Base-by-base conservation (phyloP, 345 rosid species). In the Toxicodendron radicans region DNA sequence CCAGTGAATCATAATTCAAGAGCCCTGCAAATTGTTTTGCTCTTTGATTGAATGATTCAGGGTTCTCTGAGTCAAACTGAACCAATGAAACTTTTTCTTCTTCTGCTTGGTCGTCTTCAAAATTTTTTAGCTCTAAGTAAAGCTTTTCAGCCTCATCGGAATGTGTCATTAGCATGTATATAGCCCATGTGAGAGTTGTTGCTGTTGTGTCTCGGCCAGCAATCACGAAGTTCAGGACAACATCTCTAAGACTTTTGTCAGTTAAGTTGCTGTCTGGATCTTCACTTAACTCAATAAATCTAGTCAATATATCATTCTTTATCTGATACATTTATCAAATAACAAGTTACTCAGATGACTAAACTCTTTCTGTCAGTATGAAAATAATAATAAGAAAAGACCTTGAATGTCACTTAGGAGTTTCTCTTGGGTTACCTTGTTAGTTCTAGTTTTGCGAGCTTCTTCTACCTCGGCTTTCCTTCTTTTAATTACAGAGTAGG, bases 141-240 rank as follows among this genome's bases (percentile, higher is more conserved):
- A 95, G 89, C 84, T 81, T 91, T 62, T 87, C 79, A 23, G 97
- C 97, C 16, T 87, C 90, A 70, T 86, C 38, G 3, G 68, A 75
- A 75, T 91, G 81, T 56, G 77, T 83, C 92, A 91, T 85, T 79
- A 88, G 75, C 97, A 88, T 86, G 87, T 91, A 91, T 56, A 90
- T 79, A 4, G 92, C 95, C 99, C 99, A 92, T 24, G 95, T 88
- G 45, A 95, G 92, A 79, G 99, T 95, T 71, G 97, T 87, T 38
- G 99, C 97, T 21, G 99, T 92, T 13, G 99, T 95, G 81, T 95
- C 99, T 48, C 99, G 79, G n/a, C 99, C 97, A 30, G 97, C 97
- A 0, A 95, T 92, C 30, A 92, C 97, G 76, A 95, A 95, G 85
- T 95, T 92, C 11, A 95, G 90, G 58, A 95, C 90, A 23, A 92